Conservation (phyloP, 2,329 filamentous ascomycete species). For the Basipetospora sp. region DNA sequence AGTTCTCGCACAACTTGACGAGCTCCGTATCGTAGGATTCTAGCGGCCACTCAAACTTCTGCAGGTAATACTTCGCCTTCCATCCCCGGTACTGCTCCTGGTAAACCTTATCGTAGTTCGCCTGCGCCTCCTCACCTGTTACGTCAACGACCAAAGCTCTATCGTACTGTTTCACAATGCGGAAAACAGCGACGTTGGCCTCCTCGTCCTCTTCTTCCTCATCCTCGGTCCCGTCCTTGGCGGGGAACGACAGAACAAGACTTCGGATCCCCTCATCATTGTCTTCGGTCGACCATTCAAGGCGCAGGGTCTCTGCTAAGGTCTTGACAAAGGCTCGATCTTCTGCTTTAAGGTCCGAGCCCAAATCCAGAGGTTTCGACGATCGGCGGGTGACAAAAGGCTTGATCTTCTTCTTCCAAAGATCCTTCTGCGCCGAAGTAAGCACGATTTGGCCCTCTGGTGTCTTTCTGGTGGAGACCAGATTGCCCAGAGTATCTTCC, state of each 20-base stretch:
- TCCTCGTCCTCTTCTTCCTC: slow-evolving; percentile 56
- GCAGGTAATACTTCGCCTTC: slow-evolving; percentile 87
- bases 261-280: slow-evolving; percentile 41
- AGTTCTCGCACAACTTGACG: slow-evolving; percentile 76
- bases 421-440: slow-evolving; percentile 62
- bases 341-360: slow-evolving; percentile 56
- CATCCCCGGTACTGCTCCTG: slow-evolving; percentile 78
- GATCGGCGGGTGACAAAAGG: slow-evolving; percentile 63
- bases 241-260: slow-evolving; percentile 35
- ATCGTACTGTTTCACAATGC: slow-evolving; percentile 81
- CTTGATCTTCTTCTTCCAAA: slow-evolving; percentile 70
- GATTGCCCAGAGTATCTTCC: slow-evolving; percentile 49
- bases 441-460: slow-evolving; percentile 53
- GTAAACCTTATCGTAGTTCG: slow-evolving; percentile 70
- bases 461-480: slow-evolving; percentile 39
- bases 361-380: slow-evolving; percentile 54
- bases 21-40: slow-evolving; percentile 65
- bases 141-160: slow-evolving; percentile 74
- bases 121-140: slow-evolving; percentile 63
- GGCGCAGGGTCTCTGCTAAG: slow-evolving; percentile 49
- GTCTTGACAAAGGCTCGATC: slow-evolving; percentile 91
- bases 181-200: slow-evolving; percentile 69
- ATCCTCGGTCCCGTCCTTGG: slow-evolving; percentile 41
- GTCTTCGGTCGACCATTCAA: slow-evolving; percentile 43
- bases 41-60: slow-evolving; percentile 80